Evolutionary conservation across 306 rosid genomes (phyloP), one percentile per base, ranked within the genome.

Genomic region (Lagenaria siceraria): DNA sequence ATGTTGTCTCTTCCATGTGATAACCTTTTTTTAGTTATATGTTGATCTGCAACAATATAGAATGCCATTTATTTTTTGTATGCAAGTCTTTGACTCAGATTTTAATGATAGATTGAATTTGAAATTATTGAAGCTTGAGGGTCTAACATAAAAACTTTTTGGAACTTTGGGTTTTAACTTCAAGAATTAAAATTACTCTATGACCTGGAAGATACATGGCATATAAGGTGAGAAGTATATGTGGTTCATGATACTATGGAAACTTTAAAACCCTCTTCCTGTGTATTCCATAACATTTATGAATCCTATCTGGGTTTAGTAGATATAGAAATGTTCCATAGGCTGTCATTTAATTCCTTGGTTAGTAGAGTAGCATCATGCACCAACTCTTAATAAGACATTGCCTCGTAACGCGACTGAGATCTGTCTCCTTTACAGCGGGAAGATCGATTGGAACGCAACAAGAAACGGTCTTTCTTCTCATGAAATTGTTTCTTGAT

Each of bases 401-500:
- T 43, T 60, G 27, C 22, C 43, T 54, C 10, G 17, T 77, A 12
- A 27, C 14, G 33, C 56, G 25, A 21, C 59, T 78, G 63, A 69
- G 46, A 74, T 81, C 43, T 76, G 77, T 38, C 27, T 55, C 19
- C 58, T 85, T 80, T 81, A 82, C 90, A 94, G 98, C 89, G 98
- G 87, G 90, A 86, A 75, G 97, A 91, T 88, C 92, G 96, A 64
- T 81, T 94, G 83, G 98, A 94, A 80, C 92, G 95, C 29, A 94
- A 94, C 81, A 90, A 56, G 82, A 90, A 8, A 22, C 80, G 96
- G 68, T 94, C 98, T 38, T 63, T 94, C 11, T 94, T 94, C 88
- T 94, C 96, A 11, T 94, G 95, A 93, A 80, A 38, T 51, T 36
- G 69, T 74, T 27, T 10, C n/a, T 74, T 33, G 51, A 56, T 56